These are phyloP conservation scores for Xerocomellus intermedius DNA, from an alignment of 768 basidiomycete genomes.

Conservation along the genomic window DNA sequence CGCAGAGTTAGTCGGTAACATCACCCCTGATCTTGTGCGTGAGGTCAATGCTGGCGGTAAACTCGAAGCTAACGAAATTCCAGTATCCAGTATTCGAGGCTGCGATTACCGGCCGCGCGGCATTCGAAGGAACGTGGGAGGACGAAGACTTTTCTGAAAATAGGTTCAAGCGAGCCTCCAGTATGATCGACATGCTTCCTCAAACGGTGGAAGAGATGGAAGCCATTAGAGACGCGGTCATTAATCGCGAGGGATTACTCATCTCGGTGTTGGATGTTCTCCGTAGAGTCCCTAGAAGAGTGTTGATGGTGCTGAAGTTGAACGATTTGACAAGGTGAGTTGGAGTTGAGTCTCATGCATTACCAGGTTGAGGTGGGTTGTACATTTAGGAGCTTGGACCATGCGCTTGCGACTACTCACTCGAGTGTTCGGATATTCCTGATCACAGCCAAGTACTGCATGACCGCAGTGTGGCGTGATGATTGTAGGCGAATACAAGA, in stretches of 20 bases:
- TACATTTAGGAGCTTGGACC: constrained; percentile 67
- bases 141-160: constrained; percentile 33
- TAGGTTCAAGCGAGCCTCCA: constrained; percentile 60
- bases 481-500: constrained; percentile 53
- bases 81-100: constrained; percentile 95
- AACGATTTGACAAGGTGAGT: constrained; percentile 80
- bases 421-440: constrained; percentile 87
- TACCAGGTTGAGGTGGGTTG: neutral
- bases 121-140: constrained; percentile 62
- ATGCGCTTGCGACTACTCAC: constrained; percentile 84
- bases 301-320: constrained; percentile 80
- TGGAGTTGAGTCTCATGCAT: neutral
- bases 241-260: constrained; percentile 79
- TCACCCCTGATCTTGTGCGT: constrained; percentile 79
- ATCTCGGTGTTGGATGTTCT: constrained; percentile 85
- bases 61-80: constrained; percentile 1
- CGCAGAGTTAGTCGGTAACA: constrained; percentile 88
- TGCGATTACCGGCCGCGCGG: constrained; percentile 83
- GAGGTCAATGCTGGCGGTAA: neutral
- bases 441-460: constrained; percentile 87
- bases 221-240: constrained; percentile 78
- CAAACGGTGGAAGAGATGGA: constrained; percentile 79
- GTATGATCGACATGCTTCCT: constrained; percentile 71
- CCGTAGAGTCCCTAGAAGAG: constrained; percentile 78
- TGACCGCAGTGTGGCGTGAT: constrained; percentile 74